Base-by-base conservation (phyloP, 2,329 filamentous ascomycete genomes). In the Colletotrichum aenigma region DNA sequence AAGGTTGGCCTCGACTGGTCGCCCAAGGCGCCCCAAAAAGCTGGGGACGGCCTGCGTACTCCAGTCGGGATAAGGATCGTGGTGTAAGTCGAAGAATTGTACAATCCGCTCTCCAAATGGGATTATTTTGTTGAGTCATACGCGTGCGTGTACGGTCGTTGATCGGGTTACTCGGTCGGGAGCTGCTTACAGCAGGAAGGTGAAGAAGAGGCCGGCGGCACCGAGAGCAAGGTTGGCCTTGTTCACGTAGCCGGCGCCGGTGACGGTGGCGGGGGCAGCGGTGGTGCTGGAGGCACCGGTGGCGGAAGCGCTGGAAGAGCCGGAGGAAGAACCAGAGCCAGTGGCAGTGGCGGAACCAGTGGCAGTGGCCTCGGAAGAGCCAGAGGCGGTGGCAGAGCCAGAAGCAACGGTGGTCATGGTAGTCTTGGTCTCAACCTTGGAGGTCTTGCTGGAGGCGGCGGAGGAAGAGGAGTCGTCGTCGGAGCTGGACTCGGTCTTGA, bases 401-500 rank as follows among this genome's bases (percentile, higher is more conserved):
- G 75, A 75, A 43, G 75, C 70, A 60, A 74, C 66, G 56, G 75
- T 71, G 71, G 71, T 68, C 64, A 68, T 18, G 21, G 77, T 73
- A 6, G 77, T 77, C 77, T 76, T 77, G 68, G 76, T 52, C 48
- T 76, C 70, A 43, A 28, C 61, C 62, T 77, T 75, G 72, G 75
- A 56, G 75, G 75, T 77, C 64, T 75, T 77, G 76, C 64, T 68
- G 75, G 69, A 32, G 48, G 74, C 30, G 67, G 74, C 66, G 43
- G 77, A 70, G 56, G 76, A 77, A 34, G 77, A 73, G 12, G 43
- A 52, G 28, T 75, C 68, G 24, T 78, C 69, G 69, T 77, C 66
- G 66, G 67, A 66, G 43, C 67, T 26, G 64, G 71, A 60, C n/a
- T 78, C 70, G 67, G 71, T 67, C 66, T 77, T 80, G 68, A 92